Evolutionary conservation across 2,329 filamentous ascomycete genomes (phyloP).

Genomic region (Gaeumannomyces sp.): DNA sequence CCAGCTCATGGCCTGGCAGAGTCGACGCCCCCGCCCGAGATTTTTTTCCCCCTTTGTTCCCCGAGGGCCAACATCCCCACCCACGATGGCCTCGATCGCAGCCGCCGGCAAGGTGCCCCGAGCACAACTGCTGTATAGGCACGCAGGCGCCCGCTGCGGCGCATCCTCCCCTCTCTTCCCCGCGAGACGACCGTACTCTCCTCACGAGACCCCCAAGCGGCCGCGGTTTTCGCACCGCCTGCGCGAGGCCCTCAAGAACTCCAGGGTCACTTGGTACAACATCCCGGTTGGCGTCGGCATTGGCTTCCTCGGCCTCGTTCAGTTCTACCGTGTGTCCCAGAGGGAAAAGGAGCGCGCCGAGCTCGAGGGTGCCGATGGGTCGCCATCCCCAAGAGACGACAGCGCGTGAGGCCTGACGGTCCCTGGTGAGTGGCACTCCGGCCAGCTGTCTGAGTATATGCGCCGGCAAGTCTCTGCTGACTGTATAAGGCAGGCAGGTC

Average conservation of each 20-base stretch:
- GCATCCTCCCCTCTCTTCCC: too few species aligned
- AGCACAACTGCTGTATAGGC: too few species aligned
- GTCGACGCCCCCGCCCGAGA: too few species aligned
- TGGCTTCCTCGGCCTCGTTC: slow-evolving; percentile 73
- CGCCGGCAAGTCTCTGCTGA: slow-evolving; percentile 14
- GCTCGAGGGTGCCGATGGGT: slow-evolving; percentile 25
- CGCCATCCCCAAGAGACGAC: slow-evolving; percentile 40
- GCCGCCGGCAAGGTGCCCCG: background rate
- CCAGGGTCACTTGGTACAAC: slow-evolving; percentile 75
- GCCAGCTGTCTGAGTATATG: background rate
- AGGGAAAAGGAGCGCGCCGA: slow-evolving; percentile 43
- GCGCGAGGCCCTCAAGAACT: slow-evolving; percentile 42
- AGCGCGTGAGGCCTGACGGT: slow-evolving; percentile 69
- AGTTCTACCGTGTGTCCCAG: slow-evolving; percentile 69
- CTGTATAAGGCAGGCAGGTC: slow-evolving; percentile 56
- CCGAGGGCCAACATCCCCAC: background rate
- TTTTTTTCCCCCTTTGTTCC: background rate
- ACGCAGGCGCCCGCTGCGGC: too few species aligned
- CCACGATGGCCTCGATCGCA: slow-evolving; percentile 3
- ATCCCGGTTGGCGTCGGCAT: slow-evolving; percentile 85
- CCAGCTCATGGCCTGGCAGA: too few species aligned
- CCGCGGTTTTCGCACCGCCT: slow-evolving; percentile 47
- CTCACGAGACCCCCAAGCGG: slow-evolving; percentile 37
- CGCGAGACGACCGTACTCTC: slow-evolving; percentile 21
- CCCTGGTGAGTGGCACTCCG: slow-evolving; percentile 56